Evolutionary conservation across 2,329 filamentous ascomycete genomes (phyloP).

Genomic region (Aureobasidium sp.): DNA sequence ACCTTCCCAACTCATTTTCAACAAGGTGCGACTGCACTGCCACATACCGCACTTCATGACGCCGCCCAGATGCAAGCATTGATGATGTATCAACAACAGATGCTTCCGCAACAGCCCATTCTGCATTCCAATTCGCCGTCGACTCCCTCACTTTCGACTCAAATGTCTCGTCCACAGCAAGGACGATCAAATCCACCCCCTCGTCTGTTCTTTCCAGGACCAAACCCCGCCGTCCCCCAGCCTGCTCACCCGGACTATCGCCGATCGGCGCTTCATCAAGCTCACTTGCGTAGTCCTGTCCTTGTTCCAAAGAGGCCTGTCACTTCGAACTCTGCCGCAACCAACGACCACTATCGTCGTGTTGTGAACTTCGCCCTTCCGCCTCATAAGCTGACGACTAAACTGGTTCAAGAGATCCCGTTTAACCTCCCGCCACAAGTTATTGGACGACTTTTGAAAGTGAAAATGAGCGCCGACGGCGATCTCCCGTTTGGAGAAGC

Average conservation of each 20-base stretch:
- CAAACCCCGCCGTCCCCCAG: slow-evolving; percentile 20
- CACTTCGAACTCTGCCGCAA: not conserved
- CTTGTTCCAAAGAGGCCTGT: slow-evolving; percentile 22
- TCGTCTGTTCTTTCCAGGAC: not conserved
- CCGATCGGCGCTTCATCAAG: slow-evolving; percentile 49
- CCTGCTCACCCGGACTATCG: slow-evolving; percentile 38
- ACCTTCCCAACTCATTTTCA: not conserved
- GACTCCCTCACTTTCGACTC: not conserved
- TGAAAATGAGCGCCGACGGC: slow-evolving; percentile 24
- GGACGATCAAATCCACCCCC: not conserved
- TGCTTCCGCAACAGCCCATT: not conserved
- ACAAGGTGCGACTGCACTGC: not conserved
- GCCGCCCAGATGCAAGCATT: not conserved
- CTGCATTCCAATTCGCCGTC: not conserved
- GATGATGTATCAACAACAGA: not conserved
- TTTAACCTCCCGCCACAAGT: slow-evolving; percentile 40
- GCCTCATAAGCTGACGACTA: not conserved
- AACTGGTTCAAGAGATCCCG: slow-evolving; percentile 35
- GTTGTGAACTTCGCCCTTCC: slow-evolving; percentile 1
- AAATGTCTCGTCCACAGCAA: not conserved
- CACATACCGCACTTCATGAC: not conserved
- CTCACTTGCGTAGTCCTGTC: slow-evolving; percentile 47
- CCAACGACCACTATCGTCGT: not conserved
- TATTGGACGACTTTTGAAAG: slow-evolving; percentile 29
- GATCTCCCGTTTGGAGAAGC: slow-evolving; percentile 27